Conservation (phyloP, 306 rosid species). For the Aeschynomene evenia region DNA sequence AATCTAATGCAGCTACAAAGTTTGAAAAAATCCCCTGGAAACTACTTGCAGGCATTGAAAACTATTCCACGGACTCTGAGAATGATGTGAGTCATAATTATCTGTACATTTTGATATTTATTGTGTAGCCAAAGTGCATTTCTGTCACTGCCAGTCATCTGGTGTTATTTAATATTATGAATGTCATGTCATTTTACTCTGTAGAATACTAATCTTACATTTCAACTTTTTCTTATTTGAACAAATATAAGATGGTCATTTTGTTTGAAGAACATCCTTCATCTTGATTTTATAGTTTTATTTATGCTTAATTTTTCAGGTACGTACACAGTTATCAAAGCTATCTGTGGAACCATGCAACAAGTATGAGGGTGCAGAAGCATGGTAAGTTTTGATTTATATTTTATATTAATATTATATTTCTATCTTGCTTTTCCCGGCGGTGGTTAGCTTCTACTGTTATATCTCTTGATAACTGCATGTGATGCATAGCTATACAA, state of each 20-base stretch:
- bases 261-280: slow-evolving; percentile 2
- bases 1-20: slow-evolving; percentile 70
- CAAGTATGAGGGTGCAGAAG: slow-evolving; percentile 85
- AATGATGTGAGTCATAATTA: slow-evolving; percentile 74
- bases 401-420: slow-evolving; percentile 14
- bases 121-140: neutral
- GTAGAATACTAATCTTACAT: neutral
- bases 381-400: slow-evolving; percentile 58
- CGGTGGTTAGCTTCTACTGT: slow-evolving; percentile 8
- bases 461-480: neutral
- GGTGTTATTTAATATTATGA: neutral
- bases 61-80: slow-evolving; percentile 92
- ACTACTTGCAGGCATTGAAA: slow-evolving; percentile 82
- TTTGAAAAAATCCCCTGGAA: slow-evolving; percentile 79
- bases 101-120: slow-evolving; percentile 4
- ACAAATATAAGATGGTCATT: slow-evolving; percentile 5
- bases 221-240: slow-evolving; percentile 14
- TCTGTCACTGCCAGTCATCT: neutral
- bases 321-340: slow-evolving; percentile 97
- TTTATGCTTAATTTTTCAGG: slow-evolving; percentile 47
- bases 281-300: slow-evolving; percentile 5
- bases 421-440: slow-evolving; percentile 1
- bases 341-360: slow-evolving; percentile 94
- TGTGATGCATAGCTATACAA: neutral
- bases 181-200: slow-evolving; percentile 6